Base-by-base conservation (phyloP, 1,284 basidiomycete species). In the Cutaneotrichosporon sp. region DNA sequence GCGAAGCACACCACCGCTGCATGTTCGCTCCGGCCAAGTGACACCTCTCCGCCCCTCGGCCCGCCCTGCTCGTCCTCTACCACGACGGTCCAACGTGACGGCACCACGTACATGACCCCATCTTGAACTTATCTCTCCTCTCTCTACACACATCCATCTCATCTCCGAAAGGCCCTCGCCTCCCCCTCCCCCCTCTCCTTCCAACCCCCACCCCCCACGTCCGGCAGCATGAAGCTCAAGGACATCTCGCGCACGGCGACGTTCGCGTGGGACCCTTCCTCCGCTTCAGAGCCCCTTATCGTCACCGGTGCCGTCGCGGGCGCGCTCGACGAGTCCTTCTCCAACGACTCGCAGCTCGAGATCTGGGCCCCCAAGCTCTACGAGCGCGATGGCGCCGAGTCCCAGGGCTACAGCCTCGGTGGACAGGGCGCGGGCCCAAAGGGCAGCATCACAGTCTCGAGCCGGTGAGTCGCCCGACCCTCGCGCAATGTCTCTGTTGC, bases 251-350 rank as follows among this genome's bases (percentile, higher is more conserved):
- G 90, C 75, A 92, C 91, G 9, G 89, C 91, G 69, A 91, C 90
- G 31, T 95, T 97, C 76, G 91, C 92, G 50, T 97, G 94, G 94
- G 94, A 93, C 56, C 90, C 89, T 20, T 85, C 87, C 38, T 83
- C 87, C 1, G 83, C 86, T 29, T 66, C 71, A n/a, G 56, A 67
- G 22, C 94, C 95, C 24, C 81, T 93, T 75, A 84, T 98, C 75
- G 94, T 91, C 63, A 97, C 95, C 25, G 95, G 94, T 67, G 95
- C 94, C 1, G 93, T 95, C 57, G 90, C 94, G n/a, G 95, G 94
- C 66, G 94, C 93, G 25, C 87, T 98, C 58, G 95, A 98, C 82
- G 94, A 95, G 78, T 92, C 89, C 51, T 98, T 98, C 83, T 92
- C 89, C 75, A 94, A 95, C 79, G 93, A 97, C 76, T 90, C 89